Evolutionary conservation across 2,329 filamentous ascomycete genomes (phyloP), one percentile per base, ranked within the genome.

Genomic region (Aspergillus hiratsukae): DNA sequence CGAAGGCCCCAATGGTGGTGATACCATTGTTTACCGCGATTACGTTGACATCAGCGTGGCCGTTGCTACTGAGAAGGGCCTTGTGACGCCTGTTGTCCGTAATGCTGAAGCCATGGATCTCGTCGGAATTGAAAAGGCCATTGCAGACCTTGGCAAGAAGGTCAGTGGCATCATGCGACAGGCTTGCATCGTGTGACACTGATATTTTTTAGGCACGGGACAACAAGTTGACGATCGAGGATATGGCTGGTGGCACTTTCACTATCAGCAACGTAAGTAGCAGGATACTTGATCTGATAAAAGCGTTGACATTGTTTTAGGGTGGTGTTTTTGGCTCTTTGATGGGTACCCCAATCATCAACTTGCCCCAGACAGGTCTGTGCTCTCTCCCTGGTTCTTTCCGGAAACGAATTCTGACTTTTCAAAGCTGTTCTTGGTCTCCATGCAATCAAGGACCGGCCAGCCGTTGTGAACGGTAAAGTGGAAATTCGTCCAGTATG

Each of bases 321-420:
- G 86, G 94, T 57, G 94, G 94, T 65, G 93, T 99, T 52, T 99
- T 99, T 69, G 94, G 94, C 57, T 97, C 93, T 14, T 81, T 97
- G 58, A 95, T 96, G 89, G 94, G 94, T 51, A 99, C 94, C 0
- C 94, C 94, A 9, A 97, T 99, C 73, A 97, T 99, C 81, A 99
- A 99, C 78, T 81, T 96, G 49, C 93, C 93, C 14, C 93, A 97
- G 74, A 93, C 89, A 58, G 89, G 77, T 78, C 61, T 61, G 73
- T 54, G 31, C 19, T 14, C n/a, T 23, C 27, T 51, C n/a, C 23
- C 49, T 27, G 7, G 11, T 10, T 46, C 50, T 23, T 21, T 40
- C 40, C 43, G 53, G 55, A 54, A 55, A 55, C 14, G 35, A 45
- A 48, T 11, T 40, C 67, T 69, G 62, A 69, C 57, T 43, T 43